Evolutionary conservation across 768 basidiomycete genomes (phyloP).

Genomic region (Pleurotus tuber-regium): DNA sequence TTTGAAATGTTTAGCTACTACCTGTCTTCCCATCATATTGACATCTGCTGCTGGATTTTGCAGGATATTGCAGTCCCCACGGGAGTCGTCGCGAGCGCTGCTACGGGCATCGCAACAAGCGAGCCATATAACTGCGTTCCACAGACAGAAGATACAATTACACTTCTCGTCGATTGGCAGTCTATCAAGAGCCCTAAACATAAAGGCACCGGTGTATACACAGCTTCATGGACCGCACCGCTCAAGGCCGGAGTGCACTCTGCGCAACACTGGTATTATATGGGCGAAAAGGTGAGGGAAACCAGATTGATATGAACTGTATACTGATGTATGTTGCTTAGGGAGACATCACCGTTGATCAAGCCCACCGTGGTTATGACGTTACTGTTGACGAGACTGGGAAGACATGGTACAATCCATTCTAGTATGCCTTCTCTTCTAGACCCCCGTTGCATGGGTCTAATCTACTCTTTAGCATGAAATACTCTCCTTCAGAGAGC

Average conservation of each 20-base stretch:
- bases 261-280: slow-evolving; percentile 93
- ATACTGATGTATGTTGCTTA: slow-evolving; percentile 25
- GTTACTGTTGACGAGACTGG: slow-evolving; percentile 84
- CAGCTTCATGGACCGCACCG: slow-evolving; percentile 94
- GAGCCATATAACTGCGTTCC: slow-evolving; percentile 86
- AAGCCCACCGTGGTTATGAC: slow-evolving; percentile 92
- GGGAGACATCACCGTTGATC: slow-evolving; percentile 92
- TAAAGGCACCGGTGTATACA: slow-evolving; percentile 86
- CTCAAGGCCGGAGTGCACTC: slow-evolving; percentile 87
- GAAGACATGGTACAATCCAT: slow-evolving; percentile 85
- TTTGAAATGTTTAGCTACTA: slow-evolving; percentile 63
- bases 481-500: slow-evolving; percentile 88
- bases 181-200: slow-evolving; percentile 72
- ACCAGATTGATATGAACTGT: neutral
- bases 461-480: slow-evolving; percentile 60
- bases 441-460: slow-evolving; percentile 1
- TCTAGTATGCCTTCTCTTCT: slow-evolving; percentile 69
- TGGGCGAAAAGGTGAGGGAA: slow-evolving; percentile 76
- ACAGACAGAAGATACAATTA: slow-evolving; percentile 93
- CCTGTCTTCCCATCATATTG: slow-evolving; percentile 93
- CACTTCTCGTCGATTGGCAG: slow-evolving; percentile 92
- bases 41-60: slow-evolving; percentile 84
- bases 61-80: slow-evolving; percentile 75
- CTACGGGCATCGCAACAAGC: slow-evolving; percentile 86
- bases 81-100: slow-evolving; percentile 87